These are phyloP conservation scores for Metarhizium sp. DNA, from an alignment of 2,329 filamentous ascomycete species.

Conservation along the genomic window DNA sequence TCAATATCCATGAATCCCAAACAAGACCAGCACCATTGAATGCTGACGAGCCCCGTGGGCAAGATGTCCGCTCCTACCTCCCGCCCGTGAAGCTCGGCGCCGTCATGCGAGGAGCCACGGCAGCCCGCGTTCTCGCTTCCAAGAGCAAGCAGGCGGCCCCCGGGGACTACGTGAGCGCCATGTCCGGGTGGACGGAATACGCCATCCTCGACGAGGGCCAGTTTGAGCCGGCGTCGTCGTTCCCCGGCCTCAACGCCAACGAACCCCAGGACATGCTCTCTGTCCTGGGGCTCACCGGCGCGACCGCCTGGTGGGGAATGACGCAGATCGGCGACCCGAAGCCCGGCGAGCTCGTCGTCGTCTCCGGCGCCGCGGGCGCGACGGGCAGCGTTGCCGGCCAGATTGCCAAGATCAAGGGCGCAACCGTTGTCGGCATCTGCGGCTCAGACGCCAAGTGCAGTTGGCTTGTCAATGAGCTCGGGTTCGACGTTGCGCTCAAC, in stretches of 20 bases:
- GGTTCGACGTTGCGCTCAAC: constrained; percentile 59
- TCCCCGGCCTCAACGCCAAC: constrained; percentile 26
- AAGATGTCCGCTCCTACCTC: constrained; percentile 48
- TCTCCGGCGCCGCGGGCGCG: constrained; percentile 69
- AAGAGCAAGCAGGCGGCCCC: constrained; percentile 43
- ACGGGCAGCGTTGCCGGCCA: constrained; percentile 70
- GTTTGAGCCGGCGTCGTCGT: constrained; percentile 29
- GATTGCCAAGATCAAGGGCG: constrained; percentile 65
- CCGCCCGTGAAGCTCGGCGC: constrained; percentile 60
- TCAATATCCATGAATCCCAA: too few relatives aligned
- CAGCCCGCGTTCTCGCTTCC: constrained; percentile 53
- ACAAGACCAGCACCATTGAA: neutral
- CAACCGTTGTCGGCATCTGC: constrained; percentile 53
- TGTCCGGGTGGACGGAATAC: constrained; percentile 58
- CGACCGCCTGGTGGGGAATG: constrained; percentile 73
- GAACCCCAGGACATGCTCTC: constrained; percentile 51
- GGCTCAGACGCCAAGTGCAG: constrained; percentile 58
- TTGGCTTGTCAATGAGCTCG: constrained; percentile 55
- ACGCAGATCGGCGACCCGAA: constrained; percentile 58
- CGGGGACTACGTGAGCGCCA: constrained; percentile 48
- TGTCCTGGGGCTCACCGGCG: constrained; percentile 54
- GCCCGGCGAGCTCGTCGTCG: constrained; percentile 64
- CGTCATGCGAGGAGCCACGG: constrained; percentile 55
- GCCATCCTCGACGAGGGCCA: constrained; percentile 46
- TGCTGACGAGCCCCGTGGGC: neutral